Conservation (phyloP, 2,329 filamentous ascomycete species). For the Pyricularia grisea region DNA sequence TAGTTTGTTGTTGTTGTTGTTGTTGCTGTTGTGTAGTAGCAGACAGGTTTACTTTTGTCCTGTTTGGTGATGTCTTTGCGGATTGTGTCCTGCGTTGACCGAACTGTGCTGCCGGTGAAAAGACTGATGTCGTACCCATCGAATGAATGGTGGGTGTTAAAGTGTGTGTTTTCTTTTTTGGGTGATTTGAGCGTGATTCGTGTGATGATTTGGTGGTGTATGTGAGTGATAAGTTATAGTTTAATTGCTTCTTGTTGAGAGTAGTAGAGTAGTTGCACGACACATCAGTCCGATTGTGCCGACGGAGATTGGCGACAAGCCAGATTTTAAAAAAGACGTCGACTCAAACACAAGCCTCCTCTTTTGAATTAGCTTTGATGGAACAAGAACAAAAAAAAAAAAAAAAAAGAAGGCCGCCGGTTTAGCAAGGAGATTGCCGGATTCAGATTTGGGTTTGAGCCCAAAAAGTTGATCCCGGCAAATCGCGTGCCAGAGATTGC, state of each 20-base stretch:
- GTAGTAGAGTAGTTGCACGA: not conserved
- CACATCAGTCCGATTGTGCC: not conserved
- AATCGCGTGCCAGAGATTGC: not conserved
- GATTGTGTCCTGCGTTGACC: not conserved
- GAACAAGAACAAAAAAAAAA: too few species aligned
- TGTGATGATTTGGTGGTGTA: not conserved
- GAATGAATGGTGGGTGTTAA: not conserved
- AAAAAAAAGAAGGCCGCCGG: not conserved
- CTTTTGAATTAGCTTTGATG: not conserved
- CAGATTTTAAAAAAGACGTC: not conserved
- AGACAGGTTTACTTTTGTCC: not conserved
- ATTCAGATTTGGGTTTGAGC: not conserved
- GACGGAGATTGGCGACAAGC: not conserved
- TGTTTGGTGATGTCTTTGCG: not conserved
- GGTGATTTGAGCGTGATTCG: not conserved
- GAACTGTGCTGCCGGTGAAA: not conserved
- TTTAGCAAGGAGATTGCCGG: not conserved
- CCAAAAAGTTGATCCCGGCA: not conserved
- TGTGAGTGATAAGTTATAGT: not conserved
- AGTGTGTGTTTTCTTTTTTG: not conserved
- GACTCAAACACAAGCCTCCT: not conserved
- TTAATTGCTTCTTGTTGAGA: not conserved
- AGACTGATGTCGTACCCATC: not conserved
- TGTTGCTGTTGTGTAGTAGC: not conserved
- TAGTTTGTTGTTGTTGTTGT: too few species aligned